Conservation (phyloP, 495 filamentous ascomycete genomes). For the Clohesyomyces aquaticus region DNA sequence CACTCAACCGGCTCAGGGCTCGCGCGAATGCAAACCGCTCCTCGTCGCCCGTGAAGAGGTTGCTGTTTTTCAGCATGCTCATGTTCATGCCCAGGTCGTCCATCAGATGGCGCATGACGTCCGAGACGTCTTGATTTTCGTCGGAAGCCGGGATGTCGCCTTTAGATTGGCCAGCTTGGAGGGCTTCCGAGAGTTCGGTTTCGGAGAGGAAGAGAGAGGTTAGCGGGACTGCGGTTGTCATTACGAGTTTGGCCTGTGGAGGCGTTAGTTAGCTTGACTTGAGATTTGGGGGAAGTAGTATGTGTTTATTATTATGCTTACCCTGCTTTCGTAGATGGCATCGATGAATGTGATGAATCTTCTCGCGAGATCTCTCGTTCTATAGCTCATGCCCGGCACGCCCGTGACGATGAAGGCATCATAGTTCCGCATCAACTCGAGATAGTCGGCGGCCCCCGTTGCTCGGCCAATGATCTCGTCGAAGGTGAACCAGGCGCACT, state of each 20-base stretch:
- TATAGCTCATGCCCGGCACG: conserved; percentile 87
- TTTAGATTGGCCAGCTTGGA: conserved; percentile 48
- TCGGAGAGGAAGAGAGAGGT: conserved; percentile 86
- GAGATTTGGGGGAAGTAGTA: too few relatives aligned
- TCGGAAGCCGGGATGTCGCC: conserved; percentile 43
- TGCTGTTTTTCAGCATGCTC: conserved; percentile 79
- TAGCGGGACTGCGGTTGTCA: conserved; percentile 84
- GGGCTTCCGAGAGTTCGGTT: conserved; percentile 66
- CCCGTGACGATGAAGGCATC: conserved; percentile 89
- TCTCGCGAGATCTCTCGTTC: conserved; percentile 83
- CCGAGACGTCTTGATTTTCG: conserved; percentile 66
- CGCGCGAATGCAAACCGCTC: conserved; percentile 95
- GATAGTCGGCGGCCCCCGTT: conserved; percentile 89
- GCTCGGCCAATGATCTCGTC: conserved; percentile 84
- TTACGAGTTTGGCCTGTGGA: conserved; percentile 84
- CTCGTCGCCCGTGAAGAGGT: conserved; percentile 92
- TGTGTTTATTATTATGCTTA: conserved; percentile 43
- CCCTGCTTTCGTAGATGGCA: conserved; percentile 81
- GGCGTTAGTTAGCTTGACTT: not conserved
- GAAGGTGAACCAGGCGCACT: conserved; percentile 87
- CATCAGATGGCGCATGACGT: conserved; percentile 88
- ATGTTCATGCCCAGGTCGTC: conserved; percentile 90
- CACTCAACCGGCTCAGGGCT: conserved; percentile 77
- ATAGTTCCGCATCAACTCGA: conserved; percentile 89
- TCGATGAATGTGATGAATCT: conserved; percentile 98